Base-by-base conservation (phyloP, 805 yeast genomes). In the Spathaspora gorwiae region DNA sequence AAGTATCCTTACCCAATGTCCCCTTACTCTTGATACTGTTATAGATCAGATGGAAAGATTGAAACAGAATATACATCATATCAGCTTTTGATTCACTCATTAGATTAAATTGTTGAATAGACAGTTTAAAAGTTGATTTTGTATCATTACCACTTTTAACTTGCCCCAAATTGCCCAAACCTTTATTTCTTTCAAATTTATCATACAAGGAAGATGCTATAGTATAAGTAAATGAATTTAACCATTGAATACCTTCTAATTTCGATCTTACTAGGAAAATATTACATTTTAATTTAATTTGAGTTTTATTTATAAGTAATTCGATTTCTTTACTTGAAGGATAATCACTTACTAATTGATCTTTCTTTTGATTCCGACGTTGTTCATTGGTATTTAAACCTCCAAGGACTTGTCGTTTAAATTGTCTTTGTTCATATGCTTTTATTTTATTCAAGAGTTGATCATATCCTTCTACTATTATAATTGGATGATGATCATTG, bases 141-240 rank as follows among this genome's bases (percentile, higher is more conserved):
- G 65, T 53, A 52, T 73, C 76, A 10, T 66, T 61, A 0, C 86
- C 86, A 6, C 86, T 79, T 54, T 69, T 75, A 9, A 82, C 72
- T 1, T 60, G 65, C 5, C 83, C 82, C 7, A 84, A 60, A 50
- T 78, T 80, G 1, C 84, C 73, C 44, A 80, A 69, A 34, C 75
- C 76, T 46, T 71, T 68, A 55, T 80, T 76, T 49, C 88, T 61
- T 48, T 79, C 75, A 33, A 63, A 62, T 19, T 78, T 78, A 54
- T 83, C 89, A 59, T 79, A 78, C 29, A 80, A 55, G 10, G 78
- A 66, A 12, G 64, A 57, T 0, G 81, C 71, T 6, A 84, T 70
- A 0, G 88, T 71, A 51, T 80, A 76, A 0, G 86, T 66, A 49
- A 83, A 72, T 12, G 83, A 75, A 39, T 69, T 74, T 12, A 83